Evolutionary conservation across 352 stramenopile genomes (phyloP), one percentile per base, ranked within the genome.

Genomic region (Aphanomyces stellatus): DNA sequence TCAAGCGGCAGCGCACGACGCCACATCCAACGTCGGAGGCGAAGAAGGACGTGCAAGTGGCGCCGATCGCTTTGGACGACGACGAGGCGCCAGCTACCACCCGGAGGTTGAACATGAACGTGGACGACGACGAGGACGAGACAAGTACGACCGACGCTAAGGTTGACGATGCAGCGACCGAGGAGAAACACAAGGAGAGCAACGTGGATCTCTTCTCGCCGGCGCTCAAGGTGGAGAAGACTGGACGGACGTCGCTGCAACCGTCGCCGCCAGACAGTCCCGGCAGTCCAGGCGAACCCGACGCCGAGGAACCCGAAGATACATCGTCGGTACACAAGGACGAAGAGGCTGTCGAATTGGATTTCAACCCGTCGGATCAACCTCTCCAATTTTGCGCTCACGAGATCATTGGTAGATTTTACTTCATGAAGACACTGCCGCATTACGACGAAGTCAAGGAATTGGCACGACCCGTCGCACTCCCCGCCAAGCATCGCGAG

Each of bases 401-500:
- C 42, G 8, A 24, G n/a, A 13, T 25, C 22, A 25, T 60, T 28
- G 42, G 28, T 65, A 93, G 85, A 4, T 93, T 91, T 57, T 90
- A 81, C 51, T 93, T 93, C 63, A 93, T 93, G 74, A 93, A 93
- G 67, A 90, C 81, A 10, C 69, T 93, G 27, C 85, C 85, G 10
- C 85, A 81, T 67, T 93, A 93, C 63, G 81, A 89, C 42, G 82
- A 91, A 1, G 64, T 93, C 53, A 74, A 88, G 0, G 69, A 76
- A 7, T 75, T 74, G 27, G 76, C 78, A 27, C 79, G 82, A 2
- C 71, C 74, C 2, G 70, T 80, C 51, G 87, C 79, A 0, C 72
- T 93, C 2, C 85, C 85, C 7, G 74, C 79, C 22, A 81, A 73
- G 22, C 79, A 80, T 31, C 75, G 69, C 31, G 71, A 79, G 53